Percentiles rank a stretch among this genome's conserved stretches.
Conservation (phyloP, 2,329 filamentous ascomycete species). For the Trichoderma sp. region DNA sequence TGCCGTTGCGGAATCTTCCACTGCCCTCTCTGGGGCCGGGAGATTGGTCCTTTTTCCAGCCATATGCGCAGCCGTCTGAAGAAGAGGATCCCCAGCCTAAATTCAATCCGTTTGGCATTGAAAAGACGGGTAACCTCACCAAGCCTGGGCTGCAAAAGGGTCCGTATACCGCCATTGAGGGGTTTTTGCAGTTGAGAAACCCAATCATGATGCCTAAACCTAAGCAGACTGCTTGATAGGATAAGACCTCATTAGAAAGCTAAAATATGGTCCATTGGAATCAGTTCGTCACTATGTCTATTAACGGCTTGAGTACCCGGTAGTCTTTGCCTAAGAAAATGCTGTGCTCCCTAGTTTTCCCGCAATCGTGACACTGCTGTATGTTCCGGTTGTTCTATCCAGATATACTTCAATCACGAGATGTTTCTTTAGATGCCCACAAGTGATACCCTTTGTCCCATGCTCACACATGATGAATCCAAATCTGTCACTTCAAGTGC, state of each 20-base stretch:
- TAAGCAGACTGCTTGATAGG: not conserved
- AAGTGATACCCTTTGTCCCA: not conserved
- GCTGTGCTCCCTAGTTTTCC: not conserved
- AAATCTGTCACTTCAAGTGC: not conserved
- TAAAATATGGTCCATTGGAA: not conserved
- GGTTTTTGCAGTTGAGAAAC: not conserved
- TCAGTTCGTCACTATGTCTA: not conserved
- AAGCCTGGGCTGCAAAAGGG: not conserved
- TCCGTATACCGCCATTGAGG: not conserved
- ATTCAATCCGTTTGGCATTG: not conserved
- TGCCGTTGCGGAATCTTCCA: not conserved
- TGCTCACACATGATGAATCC: not conserved
- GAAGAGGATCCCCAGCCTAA: not conserved
- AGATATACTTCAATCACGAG: not conserved
- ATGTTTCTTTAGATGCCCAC: not conserved
- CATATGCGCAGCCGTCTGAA: not conserved
- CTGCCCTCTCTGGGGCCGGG: not conserved
- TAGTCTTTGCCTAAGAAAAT: not conserved
- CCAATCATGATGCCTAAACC: not conserved
- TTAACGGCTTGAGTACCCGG: not conserved
- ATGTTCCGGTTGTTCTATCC: not conserved
- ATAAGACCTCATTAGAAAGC: not conserved
- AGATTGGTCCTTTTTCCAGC: not conserved
- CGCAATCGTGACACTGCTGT: not conserved
- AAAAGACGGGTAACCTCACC: not conserved